Base-by-base conservation (phyloP, 139 green algal species). In the Protoeuglena noctilucae region DNA sequence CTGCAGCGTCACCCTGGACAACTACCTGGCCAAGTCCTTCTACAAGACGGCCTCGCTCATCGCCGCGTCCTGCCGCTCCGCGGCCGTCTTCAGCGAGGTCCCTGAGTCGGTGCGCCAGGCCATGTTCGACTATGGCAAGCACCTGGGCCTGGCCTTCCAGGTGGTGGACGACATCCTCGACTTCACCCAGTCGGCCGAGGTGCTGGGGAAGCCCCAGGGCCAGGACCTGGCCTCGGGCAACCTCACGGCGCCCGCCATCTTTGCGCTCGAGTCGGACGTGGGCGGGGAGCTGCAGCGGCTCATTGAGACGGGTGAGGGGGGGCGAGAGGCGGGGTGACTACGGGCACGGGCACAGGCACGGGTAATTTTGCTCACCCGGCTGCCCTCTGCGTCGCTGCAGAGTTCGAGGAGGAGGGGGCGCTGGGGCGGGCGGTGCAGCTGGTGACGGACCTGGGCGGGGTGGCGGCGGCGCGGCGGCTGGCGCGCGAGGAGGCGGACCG, bases 21-120 rank as follows among this genome's bases (percentile, higher is more conserved):
- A 86, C 49, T 98, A 98, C 76, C 54, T 93, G 34, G 81, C 95
- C 61, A 97, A 97, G 73, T 82, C 55, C 22, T 96, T 93, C 69
- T 95, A 89, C 72, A 98, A 98, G 80, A 98, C 91, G 0, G 91
- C 91, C 3, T 89, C 78, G 3, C 74, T 98, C n/a, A 92, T 98
- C 18, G 91, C 91, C n/a, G 88, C 91, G 50, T 83, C 63, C 62
- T 94, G 86, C 63, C 80, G 88, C 16, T 83, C 67, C 4, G 76
- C 82, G 0, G 81, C 89, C 14, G 85, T 94, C 19, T 95, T 97
- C 75, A 88, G 74, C 24, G 82, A 76, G 23, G 70, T 66, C 40
- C 46, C n/a, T 2, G 60, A 74, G 23, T 67, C 61, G 40, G 66
- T 85, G 19, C 93, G 93, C 74, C 60, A 75, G 28, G 74, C 77